phyloP scores from a whole-genome alignment of 83 land plant species.

The Picea mariana region DNA sequence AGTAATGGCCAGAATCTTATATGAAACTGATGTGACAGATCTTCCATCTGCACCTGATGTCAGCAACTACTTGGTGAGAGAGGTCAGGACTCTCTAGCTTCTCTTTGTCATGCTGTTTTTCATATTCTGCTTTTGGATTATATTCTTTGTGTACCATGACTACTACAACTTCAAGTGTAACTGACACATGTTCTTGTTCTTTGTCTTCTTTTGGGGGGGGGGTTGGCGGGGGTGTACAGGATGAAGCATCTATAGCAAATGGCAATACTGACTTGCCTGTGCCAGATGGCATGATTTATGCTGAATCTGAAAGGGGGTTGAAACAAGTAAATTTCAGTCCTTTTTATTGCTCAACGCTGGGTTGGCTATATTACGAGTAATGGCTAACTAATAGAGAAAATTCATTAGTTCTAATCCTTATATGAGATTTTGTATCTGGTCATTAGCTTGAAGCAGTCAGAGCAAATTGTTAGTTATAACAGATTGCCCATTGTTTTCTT shows the following conservation, averaged over 20 bases:
- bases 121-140: background rate
- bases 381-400: background rate
- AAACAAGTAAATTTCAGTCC: conserved; percentile 25
- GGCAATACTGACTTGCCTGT: conserved; percentile 39
- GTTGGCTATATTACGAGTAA: background rate
- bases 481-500: background rate
- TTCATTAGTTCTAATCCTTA: background rate
- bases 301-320: conserved; percentile 57
- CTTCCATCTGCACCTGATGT: conserved; percentile 86
- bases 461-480: background rate
- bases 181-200: conserved; percentile 9
- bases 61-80: conserved; percentile 71
- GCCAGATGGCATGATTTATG: conserved; percentile 56
- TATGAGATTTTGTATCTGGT: background rate
- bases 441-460: background rate
- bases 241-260: conserved; percentile 38
- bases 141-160: too few relatives aligned
- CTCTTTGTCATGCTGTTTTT: background rate
- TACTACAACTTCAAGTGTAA: background rate
- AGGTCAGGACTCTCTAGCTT: conserved; percentile 43
- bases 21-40: conserved; percentile 68
- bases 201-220: background rate
- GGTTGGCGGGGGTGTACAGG: conserved; percentile 28
- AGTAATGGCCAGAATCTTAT: conserved; percentile 53
- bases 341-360: background rate